Conservation (phyloP, 768 basidiomycete species). For the Trametes maxima region DNA sequence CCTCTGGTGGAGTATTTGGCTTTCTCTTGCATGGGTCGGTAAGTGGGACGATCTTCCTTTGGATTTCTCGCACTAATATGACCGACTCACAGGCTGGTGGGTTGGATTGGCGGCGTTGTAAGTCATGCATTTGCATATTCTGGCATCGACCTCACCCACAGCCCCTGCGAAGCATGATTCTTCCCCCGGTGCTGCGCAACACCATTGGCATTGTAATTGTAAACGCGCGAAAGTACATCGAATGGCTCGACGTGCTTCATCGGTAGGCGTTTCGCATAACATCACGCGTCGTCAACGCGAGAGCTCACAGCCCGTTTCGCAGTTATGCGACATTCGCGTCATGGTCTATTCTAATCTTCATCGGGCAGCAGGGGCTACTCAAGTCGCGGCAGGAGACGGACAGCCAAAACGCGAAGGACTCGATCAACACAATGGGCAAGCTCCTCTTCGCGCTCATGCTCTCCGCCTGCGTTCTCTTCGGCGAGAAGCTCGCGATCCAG, state of each 20-base stretch:
- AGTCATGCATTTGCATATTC: constrained; percentile 28
- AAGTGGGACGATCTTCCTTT: constrained; percentile 19
- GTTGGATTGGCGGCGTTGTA: constrained; percentile 65
- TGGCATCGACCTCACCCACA: background rate
- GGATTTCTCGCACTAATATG: constrained; percentile 4
- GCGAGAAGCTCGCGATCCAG: constrained; percentile 87
- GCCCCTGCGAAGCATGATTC: constrained; percentile 32
- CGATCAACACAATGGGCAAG: constrained; percentile 51
- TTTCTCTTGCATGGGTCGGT: constrained; percentile 79
- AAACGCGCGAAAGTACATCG: constrained; percentile 71
- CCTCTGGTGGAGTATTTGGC: constrained; percentile 86
- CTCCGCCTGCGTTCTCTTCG: constrained; percentile 68
- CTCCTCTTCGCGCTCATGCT: constrained; percentile 75
- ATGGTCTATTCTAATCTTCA: constrained; percentile 70
- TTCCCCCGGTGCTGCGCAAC: constrained; percentile 54
- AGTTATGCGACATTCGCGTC: constrained; percentile 66
- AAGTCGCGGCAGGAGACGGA: constrained; percentile 39
- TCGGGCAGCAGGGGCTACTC: constrained; percentile 74
- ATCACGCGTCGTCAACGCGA: background rate
- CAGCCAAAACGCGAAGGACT: constrained; percentile 30
- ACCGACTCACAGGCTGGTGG: constrained; percentile 66
- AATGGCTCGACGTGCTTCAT: constrained; percentile 70
- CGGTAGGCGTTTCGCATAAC: constrained; percentile 41
- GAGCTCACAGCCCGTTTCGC: background rate
- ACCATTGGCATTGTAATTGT: constrained; percentile 79